Evolutionary conservation across 768 basidiomycete genomes (phyloP).

Genomic region (Pleurotus sapidus): DNA sequence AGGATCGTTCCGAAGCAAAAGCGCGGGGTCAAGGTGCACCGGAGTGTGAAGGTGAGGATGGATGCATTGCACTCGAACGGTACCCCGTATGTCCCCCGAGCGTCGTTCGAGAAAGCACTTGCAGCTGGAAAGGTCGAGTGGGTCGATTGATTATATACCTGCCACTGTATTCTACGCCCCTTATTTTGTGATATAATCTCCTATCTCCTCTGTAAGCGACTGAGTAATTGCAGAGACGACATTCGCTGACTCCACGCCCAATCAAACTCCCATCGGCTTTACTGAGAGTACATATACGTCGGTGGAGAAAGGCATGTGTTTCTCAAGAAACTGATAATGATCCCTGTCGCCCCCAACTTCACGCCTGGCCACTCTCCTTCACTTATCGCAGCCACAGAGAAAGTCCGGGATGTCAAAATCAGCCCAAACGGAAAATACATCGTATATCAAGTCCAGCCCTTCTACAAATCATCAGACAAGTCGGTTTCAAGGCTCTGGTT

Average conservation of each 20-base stretch:
- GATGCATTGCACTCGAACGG: conserved; percentile 38
- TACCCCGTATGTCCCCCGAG: conserved; percentile 33
- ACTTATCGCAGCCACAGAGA: conserved; percentile 23
- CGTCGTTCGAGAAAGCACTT: conserved; percentile 28
- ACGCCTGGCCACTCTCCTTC: conserved; percentile 12
- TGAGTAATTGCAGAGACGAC: too few relatives aligned
- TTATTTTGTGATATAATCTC: too few relatives aligned
- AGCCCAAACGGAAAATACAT: conserved; percentile 26
- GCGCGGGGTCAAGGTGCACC: conserved; percentile 41
- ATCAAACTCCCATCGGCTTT: too few relatives aligned
- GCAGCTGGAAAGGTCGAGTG: conserved; percentile 17
- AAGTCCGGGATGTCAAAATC: conserved; percentile 30
- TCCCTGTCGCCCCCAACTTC: not conserved
- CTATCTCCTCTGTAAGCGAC: too few relatives aligned
- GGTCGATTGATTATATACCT: conserved; percentile 29
- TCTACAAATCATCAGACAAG: conserved; percentile 22
- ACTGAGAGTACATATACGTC: too few relatives aligned
- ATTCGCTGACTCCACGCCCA: too few relatives aligned
- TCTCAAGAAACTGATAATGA: too few relatives aligned
- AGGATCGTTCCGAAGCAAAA: conserved; percentile 39
- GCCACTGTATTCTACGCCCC: too few relatives aligned
- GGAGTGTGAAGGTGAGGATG: conserved; percentile 52
- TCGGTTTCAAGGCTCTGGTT: conserved; percentile 26
- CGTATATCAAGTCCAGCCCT: conserved; percentile 28
- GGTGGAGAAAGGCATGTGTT: too few relatives aligned